These are phyloP conservation scores for Melocanna baccifera DNA, from an alignment of 176 grass and related monocot species.

Conservation along the genomic window DNA sequence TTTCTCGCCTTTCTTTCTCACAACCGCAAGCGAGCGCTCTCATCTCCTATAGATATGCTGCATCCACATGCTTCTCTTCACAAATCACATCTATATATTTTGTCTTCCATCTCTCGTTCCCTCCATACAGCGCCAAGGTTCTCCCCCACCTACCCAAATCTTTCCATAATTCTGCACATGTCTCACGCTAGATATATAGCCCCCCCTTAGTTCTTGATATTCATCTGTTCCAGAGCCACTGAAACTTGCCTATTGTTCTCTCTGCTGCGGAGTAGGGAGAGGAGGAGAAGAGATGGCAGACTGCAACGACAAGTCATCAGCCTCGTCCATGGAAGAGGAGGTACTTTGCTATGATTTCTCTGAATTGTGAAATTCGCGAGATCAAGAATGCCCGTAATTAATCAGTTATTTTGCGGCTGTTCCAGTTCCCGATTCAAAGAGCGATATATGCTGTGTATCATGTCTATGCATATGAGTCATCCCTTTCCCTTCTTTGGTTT, in stretches of 20 bases:
- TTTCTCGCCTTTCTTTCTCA: constrained; percentile 8
- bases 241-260: background rate
- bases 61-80: constrained; percentile 9
- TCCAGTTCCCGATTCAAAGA: background rate
- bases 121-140: constrained; percentile 35
- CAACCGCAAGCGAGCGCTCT: background rate
- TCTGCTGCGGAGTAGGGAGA: constrained; percentile 30
- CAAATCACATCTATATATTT: background rate
- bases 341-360: background rate
- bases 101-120: constrained; percentile 3
- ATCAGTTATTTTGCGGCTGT: background rate
- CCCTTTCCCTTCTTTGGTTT: background rate
- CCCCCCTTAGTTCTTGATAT: background rate
- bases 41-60: background rate
- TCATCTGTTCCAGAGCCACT: background rate
- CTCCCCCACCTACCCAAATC: constrained; percentile 42
- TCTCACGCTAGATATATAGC: background rate
- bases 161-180: background rate
- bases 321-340: constrained; percentile 41
- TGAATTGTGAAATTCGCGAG: background rate
- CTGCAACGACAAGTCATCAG: constrained; percentile 37
- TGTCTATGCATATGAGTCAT: background rate
- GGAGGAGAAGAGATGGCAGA: constrained; percentile 52
- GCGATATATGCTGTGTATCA: background rate
- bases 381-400: background rate